Base-by-base conservation (phyloP, 495 filamentous ascomycete species). In the Podospora bellae-mahoneyi region DNA sequence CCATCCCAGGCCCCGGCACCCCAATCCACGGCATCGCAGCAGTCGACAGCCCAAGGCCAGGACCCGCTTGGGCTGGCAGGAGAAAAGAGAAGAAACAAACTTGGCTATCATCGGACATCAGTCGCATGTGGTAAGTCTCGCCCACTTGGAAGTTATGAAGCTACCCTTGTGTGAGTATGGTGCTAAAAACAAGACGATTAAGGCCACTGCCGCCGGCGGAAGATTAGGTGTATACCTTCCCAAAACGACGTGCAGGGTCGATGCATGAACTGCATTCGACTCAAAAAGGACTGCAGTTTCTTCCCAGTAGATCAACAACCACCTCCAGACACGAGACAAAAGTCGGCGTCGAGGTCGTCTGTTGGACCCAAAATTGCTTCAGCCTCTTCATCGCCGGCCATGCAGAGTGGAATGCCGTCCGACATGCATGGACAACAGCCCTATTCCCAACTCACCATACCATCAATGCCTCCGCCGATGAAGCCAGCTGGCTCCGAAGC, bases 261-360 rank as follows among this genome's bases (percentile, higher is more conserved):
- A 68, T 99, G 95, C 78, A 90, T 91, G 67, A 97, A 97, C 79
- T 99, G 95, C 80, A 97, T 98, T 71, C 90, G 92, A 62, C 84
- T 99, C 77, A 94, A 96, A 76, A 98, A 96, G 78, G 93, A 97
- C 66, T 99, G 95, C 78, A 90, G 91, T 75, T 99, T 97, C 81
- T 92, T 89, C 75, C 92, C 94, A 13, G 94, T 97, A 30, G 93
- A 97, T 66, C 92, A 94, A 78, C 89, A 91, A 72, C 89, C 89
- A 23, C 87, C 86, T 10, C 76, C 78, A 27, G 68, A 80, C 66
- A 75, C 73, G 48, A 70, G 74, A 61, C 75, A 78, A 39, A 81
- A 81, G 58, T 76, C 76, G 69, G 74, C 73, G 26, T 75, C 78
- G 62, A 75, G 78, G 61, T 73, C 78, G 13, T 78, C 79, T 0